A percentile compares a stretch with the other conserved stretches of the same genome.
Conservation (phyloP, 2,329 filamentous ascomycete species). For the Phialocephala subalpina region DNA sequence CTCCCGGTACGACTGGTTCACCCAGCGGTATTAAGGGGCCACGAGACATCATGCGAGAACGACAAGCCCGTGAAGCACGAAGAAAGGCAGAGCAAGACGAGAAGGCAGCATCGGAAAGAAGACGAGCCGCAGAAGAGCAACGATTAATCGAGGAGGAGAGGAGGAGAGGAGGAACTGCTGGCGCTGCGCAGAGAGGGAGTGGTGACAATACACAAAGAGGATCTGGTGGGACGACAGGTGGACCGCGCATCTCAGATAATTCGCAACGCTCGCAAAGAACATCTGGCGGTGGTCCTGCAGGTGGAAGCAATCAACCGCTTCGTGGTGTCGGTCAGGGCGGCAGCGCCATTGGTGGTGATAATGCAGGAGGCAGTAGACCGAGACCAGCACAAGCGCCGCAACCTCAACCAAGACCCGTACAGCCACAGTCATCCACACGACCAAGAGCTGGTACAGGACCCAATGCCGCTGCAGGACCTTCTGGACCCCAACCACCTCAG, state of each 20-base stretch:
- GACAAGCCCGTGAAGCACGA: constrained; percentile 79
- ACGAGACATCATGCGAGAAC: constrained; percentile 89
- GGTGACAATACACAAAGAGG: constrained; percentile 32
- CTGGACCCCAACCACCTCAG: constrained; percentile 22
- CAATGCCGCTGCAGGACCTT: constrained; percentile 21
- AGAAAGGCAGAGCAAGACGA: constrained; percentile 61
- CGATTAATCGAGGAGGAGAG: constrained; percentile 61
- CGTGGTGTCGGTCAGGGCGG: constrained; percentile 41
- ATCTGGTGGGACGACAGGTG: constrained; percentile 33
- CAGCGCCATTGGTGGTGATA: constrained; percentile 38
- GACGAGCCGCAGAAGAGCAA: constrained; percentile 61
- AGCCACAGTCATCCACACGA: constrained; percentile 24
- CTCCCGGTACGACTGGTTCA: constrained; percentile 57
- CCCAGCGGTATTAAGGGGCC: constrained; percentile 76
- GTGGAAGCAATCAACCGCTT: constrained; percentile 33
- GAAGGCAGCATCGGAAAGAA: constrained; percentile 52
- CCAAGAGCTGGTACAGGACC: constrained; percentile 27
- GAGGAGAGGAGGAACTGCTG: constrained; percentile 63
- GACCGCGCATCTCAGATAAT: constrained; percentile 42
- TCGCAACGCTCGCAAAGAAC: constrained; percentile 42
- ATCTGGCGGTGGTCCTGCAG: constrained; percentile 34
- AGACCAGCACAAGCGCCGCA: constrained; percentile 39
- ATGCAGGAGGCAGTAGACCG: constrained; percentile 41
- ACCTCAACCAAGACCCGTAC: constrained; percentile 30
- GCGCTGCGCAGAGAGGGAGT: constrained; percentile 49